These are phyloP conservation scores for Colletotrichum lupini DNA, from an alignment of 2,329 filamentous ascomycete species.

Conservation along the genomic window DNA sequence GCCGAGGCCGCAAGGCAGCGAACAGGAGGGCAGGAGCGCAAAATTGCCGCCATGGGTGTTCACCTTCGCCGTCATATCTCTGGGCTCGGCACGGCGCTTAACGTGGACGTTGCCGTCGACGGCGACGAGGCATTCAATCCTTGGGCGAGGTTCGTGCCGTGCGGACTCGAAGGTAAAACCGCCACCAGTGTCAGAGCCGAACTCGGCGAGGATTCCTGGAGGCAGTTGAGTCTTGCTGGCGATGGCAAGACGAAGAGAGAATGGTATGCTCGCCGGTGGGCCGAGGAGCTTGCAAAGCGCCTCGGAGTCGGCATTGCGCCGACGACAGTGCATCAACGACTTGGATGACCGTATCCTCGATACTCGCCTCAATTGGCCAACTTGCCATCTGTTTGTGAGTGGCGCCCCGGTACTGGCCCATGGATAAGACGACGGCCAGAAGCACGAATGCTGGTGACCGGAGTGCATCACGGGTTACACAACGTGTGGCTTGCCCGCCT, in stretches of 20 bases:
- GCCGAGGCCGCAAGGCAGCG: conserved; percentile 49
- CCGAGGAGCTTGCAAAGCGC: conserved; percentile 21
- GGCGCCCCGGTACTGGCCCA: background rate
- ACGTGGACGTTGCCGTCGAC: conserved; percentile 71
- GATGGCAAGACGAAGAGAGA: conserved; percentile 3
- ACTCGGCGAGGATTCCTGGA: conserved; percentile 41
- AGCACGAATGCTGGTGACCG: background rate
- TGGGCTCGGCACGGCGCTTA: conserved; percentile 85
- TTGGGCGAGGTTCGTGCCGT: conserved; percentile 84
- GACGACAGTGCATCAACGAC: conserved; percentile 1
- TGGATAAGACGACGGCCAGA: background rate
- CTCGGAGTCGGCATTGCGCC: conserved; percentile 21
- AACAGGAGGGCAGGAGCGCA: conserved; percentile 59
- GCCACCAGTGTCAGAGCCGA: conserved; percentile 79
- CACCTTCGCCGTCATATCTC: conserved; percentile 87
- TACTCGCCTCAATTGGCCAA: too few species aligned
- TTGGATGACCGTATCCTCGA: background rate
- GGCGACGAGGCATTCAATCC: conserved; percentile 56
- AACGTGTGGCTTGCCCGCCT: background rate
- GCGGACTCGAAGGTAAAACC: conserved; percentile 82
- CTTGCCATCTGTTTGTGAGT: background rate
- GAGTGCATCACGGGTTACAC: background rate
- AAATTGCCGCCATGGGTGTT: conserved; percentile 93
- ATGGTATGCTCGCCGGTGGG: conserved; percentile 31
- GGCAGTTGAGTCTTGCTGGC: background rate